These are phyloP conservation scores for Amanita molliuscula DNA, from an alignment of 768 basidiomycete genomes.

Conservation along the genomic window DNA sequence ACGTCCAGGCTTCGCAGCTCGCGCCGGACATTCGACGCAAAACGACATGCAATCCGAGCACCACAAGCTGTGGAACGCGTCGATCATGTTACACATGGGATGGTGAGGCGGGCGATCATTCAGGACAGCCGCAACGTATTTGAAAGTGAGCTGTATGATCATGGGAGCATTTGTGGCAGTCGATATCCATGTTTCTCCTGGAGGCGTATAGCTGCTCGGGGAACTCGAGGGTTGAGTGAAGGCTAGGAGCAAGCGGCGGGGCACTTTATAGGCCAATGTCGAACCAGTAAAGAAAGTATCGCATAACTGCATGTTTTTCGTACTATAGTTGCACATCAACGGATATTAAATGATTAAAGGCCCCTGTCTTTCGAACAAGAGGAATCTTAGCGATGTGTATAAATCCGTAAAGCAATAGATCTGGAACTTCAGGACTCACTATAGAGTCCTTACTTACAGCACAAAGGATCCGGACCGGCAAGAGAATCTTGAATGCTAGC, in stretches of 20 bases:
- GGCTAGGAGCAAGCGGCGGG: not conserved
- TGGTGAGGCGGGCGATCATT: slow-evolving; percentile 18
- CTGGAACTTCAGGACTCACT: not conserved
- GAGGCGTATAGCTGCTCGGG: slow-evolving; percentile 1
- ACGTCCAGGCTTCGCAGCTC: not conserved
- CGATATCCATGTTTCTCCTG: not conserved
- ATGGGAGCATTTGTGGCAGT: slow-evolving; percentile 14
- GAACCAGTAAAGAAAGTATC: not conserved
- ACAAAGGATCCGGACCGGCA: slow-evolving; percentile 2
- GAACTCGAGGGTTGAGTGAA: not conserved
- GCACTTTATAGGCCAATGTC: not conserved
- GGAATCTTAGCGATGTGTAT: not conserved
- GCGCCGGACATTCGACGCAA: slow-evolving; percentile 16
- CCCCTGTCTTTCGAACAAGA: slow-evolving; percentile 2
- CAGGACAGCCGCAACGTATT: slow-evolving; percentile 24
- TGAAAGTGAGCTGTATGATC: slow-evolving; percentile 16
- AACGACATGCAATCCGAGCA: slow-evolving; percentile 21
- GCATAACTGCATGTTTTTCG: slow-evolving; percentile 5
- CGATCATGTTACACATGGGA: slow-evolving; percentile 19
- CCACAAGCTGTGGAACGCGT: slow-evolving; percentile 23
- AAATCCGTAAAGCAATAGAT: not conserved
- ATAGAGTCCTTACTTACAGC: not conserved
- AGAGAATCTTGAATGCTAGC: slow-evolving; percentile 1
- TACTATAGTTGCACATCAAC: slow-evolving; percentile 1
- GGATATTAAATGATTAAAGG: slow-evolving; percentile 5